A percentile compares a stretch with the other conserved stretches of the same genome.
These are phyloP conservation scores for Hibiscus mutabilis DNA, from an alignment of 345 rosid species.

Conservation along the genomic window DNA sequence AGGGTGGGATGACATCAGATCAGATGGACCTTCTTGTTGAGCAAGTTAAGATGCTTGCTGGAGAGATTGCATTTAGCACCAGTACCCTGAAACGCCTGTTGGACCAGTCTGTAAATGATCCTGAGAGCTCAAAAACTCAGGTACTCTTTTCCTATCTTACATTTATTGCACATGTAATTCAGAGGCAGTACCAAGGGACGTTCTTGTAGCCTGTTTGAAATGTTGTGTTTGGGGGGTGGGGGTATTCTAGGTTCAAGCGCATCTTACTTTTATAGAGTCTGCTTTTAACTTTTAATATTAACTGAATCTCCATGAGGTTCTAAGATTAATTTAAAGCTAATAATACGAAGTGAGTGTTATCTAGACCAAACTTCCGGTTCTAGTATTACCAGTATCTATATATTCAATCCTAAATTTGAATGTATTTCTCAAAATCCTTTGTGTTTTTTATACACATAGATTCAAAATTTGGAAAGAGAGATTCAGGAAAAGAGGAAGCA, in stretches of 20 bases:
- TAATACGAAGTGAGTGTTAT: background rate
- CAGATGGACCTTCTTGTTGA: conserved; percentile 96
- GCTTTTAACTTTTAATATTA: background rate
- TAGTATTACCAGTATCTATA: background rate
- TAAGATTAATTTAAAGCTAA: background rate
- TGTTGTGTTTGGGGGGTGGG: background rate
- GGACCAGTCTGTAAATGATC: conserved; percentile 85
- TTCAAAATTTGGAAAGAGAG: conserved; percentile 76
- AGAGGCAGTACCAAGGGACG: background rate
- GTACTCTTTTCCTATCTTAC: conserved; percentile 27
- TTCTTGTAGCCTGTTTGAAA: background rate
- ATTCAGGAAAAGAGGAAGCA: conserved; percentile 89
- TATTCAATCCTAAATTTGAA: background rate
- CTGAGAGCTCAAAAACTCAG: conserved; percentile 73
- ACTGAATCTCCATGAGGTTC: background rate
- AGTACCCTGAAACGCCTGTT: conserved; percentile 94
- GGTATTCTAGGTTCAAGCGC: background rate
- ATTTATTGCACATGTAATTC: background rate
- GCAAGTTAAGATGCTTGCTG: conserved; percentile 99
- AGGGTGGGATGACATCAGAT: conserved; percentile 80
- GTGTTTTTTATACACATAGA: conserved; percentile 38
- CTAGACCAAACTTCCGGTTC: conserved; percentile 1
- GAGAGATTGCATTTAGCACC: conserved; percentile 86
- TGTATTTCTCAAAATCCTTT: background rate
- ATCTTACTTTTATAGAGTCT: background rate